phyloP scores from a whole-genome alignment of 2,329 filamentous ascomycete genomes.

The Calonectria pseudoreteaudii region DNA sequence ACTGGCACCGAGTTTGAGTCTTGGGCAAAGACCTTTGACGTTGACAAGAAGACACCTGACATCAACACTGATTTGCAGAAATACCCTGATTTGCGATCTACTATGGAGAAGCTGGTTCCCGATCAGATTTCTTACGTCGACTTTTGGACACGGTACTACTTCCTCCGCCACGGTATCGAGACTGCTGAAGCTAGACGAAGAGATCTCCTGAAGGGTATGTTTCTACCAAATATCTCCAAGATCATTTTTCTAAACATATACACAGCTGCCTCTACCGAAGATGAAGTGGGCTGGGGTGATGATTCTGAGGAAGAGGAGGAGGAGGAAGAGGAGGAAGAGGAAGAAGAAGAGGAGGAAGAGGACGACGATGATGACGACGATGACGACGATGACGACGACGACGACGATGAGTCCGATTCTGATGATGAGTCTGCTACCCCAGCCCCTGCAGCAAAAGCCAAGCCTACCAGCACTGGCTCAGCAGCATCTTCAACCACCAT shows the following conservation, averaged over 20 bases:
- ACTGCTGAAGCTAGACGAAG: slow-evolving; percentile 89
- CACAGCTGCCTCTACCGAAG: slow-evolving; percentile 75
- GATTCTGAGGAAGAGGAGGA: slow-evolving; percentile 66
- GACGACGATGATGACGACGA: slow-evolving; percentile 70
- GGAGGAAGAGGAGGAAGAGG: slow-evolving; percentile 56
- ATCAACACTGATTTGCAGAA: slow-evolving; percentile 86
- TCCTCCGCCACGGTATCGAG: slow-evolving; percentile 91
- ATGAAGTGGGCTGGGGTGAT: slow-evolving; percentile 79
- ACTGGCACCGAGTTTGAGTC: slow-evolving; percentile 77
- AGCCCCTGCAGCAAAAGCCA: slow-evolving; percentile 19
- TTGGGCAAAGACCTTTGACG: slow-evolving; percentile 82
- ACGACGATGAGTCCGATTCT: slow-evolving; percentile 34
- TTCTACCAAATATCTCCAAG: neutral
- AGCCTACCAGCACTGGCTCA: slow-evolving; percentile 56
- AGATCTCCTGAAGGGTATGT: slow-evolving; percentile 89
- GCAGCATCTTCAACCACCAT: slow-evolving; percentile 71
- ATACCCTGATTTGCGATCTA: slow-evolving; percentile 84
- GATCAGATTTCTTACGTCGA: slow-evolving; percentile 87
- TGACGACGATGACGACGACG: slow-evolving; percentile 31
- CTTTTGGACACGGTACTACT: slow-evolving; percentile 98
- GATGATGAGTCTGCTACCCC: slow-evolving; percentile 46
- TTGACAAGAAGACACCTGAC: slow-evolving; percentile 84
- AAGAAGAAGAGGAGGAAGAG: slow-evolving; percentile 76
- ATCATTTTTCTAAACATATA: slow-evolving; percentile 27
- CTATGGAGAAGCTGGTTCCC: slow-evolving; percentile 97